Percentiles rank a stretch among this genome's conserved stretches.
Conservation (phyloP, 768 basidiomycete genomes). For the Agaricus bisporus region DNA sequence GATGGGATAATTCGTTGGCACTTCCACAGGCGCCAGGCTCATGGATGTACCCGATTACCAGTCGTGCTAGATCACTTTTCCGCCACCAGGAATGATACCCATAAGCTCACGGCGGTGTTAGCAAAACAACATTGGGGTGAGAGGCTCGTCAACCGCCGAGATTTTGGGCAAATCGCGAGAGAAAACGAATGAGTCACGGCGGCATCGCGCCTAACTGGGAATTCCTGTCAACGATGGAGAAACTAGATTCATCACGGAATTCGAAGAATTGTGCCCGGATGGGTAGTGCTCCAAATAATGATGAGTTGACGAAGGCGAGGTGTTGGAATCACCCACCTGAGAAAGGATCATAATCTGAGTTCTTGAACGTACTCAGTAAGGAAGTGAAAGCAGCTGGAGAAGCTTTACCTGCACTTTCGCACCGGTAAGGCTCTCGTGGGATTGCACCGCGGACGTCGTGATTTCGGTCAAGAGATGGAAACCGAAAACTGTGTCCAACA, state of each 20-base stretch:
- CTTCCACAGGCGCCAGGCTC: conserved; percentile 37
- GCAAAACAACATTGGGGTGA: background rate
- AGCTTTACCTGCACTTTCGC: conserved; percentile 75
- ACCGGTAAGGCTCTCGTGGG: conserved; percentile 75
- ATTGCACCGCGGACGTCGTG: conserved; percentile 64
- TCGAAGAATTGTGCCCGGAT: conserved; percentile 74
- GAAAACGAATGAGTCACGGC: conserved; percentile 58
- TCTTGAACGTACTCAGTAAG: conserved; percentile 61
- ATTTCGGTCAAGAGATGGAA: conserved; percentile 80
- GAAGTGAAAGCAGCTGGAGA: conserved; percentile 63
- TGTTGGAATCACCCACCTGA: conserved; percentile 36
- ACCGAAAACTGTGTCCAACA: conserved; percentile 83
- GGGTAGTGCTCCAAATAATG: conserved; percentile 59
- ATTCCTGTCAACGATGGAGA: conserved; percentile 61
- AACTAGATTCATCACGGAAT: conserved; percentile 64
- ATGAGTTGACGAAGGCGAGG: conserved; percentile 63
- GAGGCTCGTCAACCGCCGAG: conserved; percentile 51
- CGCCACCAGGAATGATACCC: conserved; percentile 65
- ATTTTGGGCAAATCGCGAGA: conserved; percentile 57
- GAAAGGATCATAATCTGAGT: background rate
- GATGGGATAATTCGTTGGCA: conserved; percentile 40
- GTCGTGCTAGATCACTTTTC: conserved; percentile 58
- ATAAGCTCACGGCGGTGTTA: background rate
- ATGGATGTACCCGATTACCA: conserved; percentile 78
- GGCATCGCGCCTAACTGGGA: conserved; percentile 63